Evolutionary conservation across 2,329 filamentous ascomycete genomes (phyloP).

Genomic region (Curvularia sp.): DNA sequence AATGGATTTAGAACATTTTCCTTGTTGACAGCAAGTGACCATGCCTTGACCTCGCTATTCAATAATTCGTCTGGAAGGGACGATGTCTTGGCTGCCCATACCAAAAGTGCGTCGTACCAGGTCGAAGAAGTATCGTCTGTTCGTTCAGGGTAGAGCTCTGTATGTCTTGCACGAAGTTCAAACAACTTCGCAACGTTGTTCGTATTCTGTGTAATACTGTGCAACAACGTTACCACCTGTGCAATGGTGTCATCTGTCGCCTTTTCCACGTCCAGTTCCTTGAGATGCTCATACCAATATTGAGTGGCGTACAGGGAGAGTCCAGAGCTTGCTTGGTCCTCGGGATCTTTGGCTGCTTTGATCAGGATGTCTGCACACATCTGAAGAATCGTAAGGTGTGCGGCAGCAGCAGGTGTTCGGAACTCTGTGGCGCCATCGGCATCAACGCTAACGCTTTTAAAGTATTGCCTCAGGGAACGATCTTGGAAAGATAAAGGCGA

Average conservation of each 20-base stretch:
- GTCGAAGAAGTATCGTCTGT: background rate
- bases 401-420: conserved; percentile 17
- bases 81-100: background rate
- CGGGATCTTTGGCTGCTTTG: conserved; percentile 1
- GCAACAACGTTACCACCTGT: background rate
- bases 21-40: background rate
- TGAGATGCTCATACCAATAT: conserved; percentile 27
- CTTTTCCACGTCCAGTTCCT: conserved; percentile 13
- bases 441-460: conserved; percentile 24
- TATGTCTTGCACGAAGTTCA: background rate
- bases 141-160: background rate
- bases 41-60: background rate
- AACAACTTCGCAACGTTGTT: conserved; percentile 6
- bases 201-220: background rate
- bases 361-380: conserved; percentile 19
- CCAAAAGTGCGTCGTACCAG: conserved; percentile 4
- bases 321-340: background rate
- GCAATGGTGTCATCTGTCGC: conserved; percentile 6
- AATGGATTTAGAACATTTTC: background rate
- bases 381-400: conserved; percentile 28
- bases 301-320: conserved; percentile 7
- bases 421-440: conserved; percentile 18
- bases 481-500: conserved; percentile 31
- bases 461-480: conserved; percentile 32
- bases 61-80: background rate